phyloP scores from a whole-genome alignment of 129 eudicot genomes.

The Apium graveolens region DNA sequence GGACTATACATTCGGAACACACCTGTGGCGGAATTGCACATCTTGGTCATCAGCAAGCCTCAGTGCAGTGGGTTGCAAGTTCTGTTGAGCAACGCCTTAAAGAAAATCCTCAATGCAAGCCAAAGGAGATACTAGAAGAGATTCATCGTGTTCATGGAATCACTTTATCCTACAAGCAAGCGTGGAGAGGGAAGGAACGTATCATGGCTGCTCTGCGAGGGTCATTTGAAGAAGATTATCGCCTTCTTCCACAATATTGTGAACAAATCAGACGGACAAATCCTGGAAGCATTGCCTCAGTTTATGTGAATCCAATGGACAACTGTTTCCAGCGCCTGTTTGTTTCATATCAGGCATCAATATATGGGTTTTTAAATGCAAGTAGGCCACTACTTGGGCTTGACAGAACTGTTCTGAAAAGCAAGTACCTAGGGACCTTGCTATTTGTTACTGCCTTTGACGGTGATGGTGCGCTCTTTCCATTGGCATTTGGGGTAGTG shows the following conservation, averaged over 20 bases:
- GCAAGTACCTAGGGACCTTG: conserved; percentile 68
- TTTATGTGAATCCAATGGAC: conserved; percentile 56
- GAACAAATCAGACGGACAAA: conserved; percentile 64
- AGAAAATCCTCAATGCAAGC: conserved; percentile 83
- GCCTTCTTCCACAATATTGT: conserved; percentile 69
- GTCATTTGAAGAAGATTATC: conserved; percentile 78
- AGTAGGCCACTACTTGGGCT: conserved; percentile 71
- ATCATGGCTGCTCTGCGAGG: conserved; percentile 92
- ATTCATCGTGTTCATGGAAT: conserved; percentile 81
- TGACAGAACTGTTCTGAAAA: conserved; percentile 54
- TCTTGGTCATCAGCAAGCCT: conserved; percentile 88
- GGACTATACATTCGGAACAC: conserved; percentile 64
- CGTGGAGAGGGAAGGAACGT: conserved; percentile 89
- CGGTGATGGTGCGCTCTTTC: conserved; percentile 68
- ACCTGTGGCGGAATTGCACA: conserved; percentile 73
- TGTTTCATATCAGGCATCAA: conserved; percentile 77
- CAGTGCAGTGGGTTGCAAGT: conserved; percentile 83
- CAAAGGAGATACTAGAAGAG: conserved; percentile 81
- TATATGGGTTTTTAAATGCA: conserved; percentile 66
- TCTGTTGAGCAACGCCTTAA: conserved; percentile 62
- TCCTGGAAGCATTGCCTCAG: conserved; percentile 77
- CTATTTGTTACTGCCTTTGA: conserved; percentile 73
- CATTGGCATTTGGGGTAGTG: conserved; percentile 78
- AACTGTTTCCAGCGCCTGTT: conserved; percentile 70
- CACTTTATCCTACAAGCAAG: conserved; percentile 81